phyloP scores from a whole-genome alignment of 371 early-diverging fungal species.

The Apophysomyces ossiformis region DNA sequence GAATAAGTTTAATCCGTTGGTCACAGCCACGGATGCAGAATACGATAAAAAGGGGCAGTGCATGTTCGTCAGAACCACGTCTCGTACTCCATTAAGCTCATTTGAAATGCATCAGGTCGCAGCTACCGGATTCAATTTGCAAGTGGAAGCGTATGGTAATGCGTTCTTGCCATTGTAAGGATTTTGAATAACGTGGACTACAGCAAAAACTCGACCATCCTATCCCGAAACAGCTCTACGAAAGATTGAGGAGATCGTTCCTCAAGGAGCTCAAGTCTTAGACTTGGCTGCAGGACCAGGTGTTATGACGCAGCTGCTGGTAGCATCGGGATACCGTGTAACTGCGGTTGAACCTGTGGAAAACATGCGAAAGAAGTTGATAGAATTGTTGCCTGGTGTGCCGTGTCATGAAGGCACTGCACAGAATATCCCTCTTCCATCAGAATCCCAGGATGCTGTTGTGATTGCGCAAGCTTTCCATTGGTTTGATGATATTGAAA shows the following conservation, averaged over 20 bases:
- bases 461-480: constrained; percentile 62
- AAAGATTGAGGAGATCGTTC: constrained; percentile 18
- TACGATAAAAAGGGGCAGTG: too few species aligned
- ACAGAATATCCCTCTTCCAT: constrained; percentile 45
- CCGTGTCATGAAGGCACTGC: constrained; percentile 45
- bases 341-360: constrained; percentile 57
- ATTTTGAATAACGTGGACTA: neutral
- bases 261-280: constrained; percentile 21
- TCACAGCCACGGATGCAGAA: too few species aligned
- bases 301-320: constrained; percentile 44
- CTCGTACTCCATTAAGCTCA: neutral
- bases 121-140: constrained; percentile 30
- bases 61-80: neutral
- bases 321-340: constrained; percentile 25
- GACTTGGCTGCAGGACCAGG: constrained; percentile 58
- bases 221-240: constrained; percentile 39
- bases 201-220: constrained; percentile 41
- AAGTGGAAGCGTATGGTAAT: constrained; percentile 42
- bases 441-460: constrained; percentile 46
- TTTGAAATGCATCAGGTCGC: constrained; percentile 29
- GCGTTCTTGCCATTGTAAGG: neutral
- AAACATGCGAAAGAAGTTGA: constrained; percentile 47
- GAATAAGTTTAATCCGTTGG: too few species aligned
- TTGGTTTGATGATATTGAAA: constrained; percentile 57
- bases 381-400: constrained; percentile 27